These are phyloP conservation scores for Betula pendula DNA, from an alignment of 306 rosid genomes.

Conservation along the genomic window DNA sequence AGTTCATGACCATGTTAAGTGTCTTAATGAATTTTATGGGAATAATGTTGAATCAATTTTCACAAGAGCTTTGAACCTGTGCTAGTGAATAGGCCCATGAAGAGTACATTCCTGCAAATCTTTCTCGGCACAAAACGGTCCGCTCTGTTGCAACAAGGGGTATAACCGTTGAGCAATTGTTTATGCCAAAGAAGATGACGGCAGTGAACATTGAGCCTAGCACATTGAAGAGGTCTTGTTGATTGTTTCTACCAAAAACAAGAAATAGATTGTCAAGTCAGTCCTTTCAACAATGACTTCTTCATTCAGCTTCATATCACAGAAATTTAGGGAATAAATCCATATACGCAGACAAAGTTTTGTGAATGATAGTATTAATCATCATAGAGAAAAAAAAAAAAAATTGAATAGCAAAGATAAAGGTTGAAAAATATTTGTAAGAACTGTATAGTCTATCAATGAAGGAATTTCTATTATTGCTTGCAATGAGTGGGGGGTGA, in stretches of 20 bases:
- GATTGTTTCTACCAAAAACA: constrained; percentile 35
- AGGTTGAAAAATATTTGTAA: too few species aligned
- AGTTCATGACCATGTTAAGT: neutral
- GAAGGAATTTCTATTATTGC: too few species aligned
- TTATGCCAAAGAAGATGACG: constrained; percentile 47
- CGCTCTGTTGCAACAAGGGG: constrained; percentile 58
- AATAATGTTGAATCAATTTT: neutral
- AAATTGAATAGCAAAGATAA: too few species aligned
- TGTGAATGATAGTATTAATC: too few species aligned
- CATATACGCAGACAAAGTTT: too few species aligned
- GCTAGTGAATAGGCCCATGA: constrained; percentile 66
- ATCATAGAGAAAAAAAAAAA: too few species aligned
- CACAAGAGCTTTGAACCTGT: constrained; percentile 45
- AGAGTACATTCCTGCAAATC: constrained; percentile 69
- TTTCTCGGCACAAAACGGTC: constrained; percentile 57
- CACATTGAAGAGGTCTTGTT: constrained; percentile 55
- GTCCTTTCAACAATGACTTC: neutral
- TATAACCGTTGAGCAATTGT: constrained; percentile 57
- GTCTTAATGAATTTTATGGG: neutral
- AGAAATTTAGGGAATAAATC: neutral
- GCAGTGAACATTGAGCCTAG: constrained; percentile 56
- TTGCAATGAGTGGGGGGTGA: too few species aligned
- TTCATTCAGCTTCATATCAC: neutral
- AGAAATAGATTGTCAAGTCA: constrained; percentile 1
- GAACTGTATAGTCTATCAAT: too few species aligned